Evolutionary conservation across 139 green algal genomes (phyloP).

Genomic region (Chlorella sp.): DNA sequence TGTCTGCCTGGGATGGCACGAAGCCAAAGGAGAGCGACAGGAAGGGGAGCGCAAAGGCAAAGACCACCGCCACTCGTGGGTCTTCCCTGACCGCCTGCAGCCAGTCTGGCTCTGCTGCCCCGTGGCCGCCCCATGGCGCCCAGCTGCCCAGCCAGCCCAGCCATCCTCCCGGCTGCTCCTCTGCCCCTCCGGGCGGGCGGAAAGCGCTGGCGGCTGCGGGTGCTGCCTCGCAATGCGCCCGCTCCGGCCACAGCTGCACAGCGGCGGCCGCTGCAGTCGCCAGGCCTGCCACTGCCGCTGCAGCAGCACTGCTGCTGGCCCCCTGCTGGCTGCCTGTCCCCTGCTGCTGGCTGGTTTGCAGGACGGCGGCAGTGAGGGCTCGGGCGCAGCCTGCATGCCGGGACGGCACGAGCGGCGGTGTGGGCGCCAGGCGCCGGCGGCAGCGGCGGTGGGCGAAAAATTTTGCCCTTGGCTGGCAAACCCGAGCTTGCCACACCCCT

Average conservation of each 20-base stretch:
- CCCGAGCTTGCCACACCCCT: too few relatives aligned
- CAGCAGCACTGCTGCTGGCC: not conserved
- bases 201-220: not conserved
- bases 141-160: not conserved
- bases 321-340: not conserved
- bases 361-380: not conserved
- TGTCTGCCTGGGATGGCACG: not conserved
- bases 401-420: not conserved
- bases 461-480: not conserved
- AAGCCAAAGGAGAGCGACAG: conserved; percentile 48
- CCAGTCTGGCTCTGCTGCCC: not conserved
- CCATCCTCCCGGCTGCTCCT: not conserved
- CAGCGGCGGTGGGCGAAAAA: not conserved
- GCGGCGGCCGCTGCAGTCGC: not conserved
- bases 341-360: not conserved
- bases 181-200: too few relatives aligned
- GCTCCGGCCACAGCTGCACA: not conserved
- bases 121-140: not conserved
- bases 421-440: not conserved
- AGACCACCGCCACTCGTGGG: conserved; percentile 41
- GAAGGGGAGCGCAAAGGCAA: conserved; percentile 42
- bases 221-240: not conserved
- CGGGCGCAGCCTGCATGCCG: not conserved
- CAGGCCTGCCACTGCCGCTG: not conserved
- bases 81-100: conserved; percentile 1